Base-by-base conservation (phyloP, 2,329 filamentous ascomycete genomes). In the Akanthomyces muscarius region DNA sequence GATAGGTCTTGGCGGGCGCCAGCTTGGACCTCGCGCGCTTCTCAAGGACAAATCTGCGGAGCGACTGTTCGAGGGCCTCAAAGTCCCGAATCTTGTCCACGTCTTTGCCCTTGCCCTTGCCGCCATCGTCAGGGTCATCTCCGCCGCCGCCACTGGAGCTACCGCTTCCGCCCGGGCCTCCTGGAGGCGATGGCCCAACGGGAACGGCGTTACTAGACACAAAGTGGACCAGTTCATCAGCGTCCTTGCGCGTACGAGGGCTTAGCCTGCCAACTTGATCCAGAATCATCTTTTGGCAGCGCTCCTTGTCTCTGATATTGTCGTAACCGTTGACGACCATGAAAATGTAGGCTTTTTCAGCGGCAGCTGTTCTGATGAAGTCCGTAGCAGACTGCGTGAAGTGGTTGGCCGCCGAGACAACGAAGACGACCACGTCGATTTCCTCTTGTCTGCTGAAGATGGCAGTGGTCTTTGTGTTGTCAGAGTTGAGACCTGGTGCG, bases 261-360 rank as follows among this genome's bases (percentile, higher is more conserved):
- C 94, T 98, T n/a, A 99, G 82, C 30, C 87, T 86, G 55, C 85
- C 82, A 18, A 99, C 88, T 75, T 98, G 94, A 69, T 97, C 92
- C 64, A 99, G 75, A 56, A 99, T 95, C 86, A 92, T 90, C 72
- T 95, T 92, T 74, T 97, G 86, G 74, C 94, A 98, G 64, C 94
- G 84, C 64, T 91, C 83, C 79, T 97, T 95, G 75, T 98, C 93
- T 66, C 89, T 85, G 70, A 99, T 98, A 65, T 90, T 89, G 76
- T 99, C 95, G 71, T 92, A 99, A 21, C 94, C 93, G 73, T 99
- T 99, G 68, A 99, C 95, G 16, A 99, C 95, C 75, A 99, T 96
- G 75, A 99, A 99, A 66, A 99, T 93, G 73, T 99, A 99, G 0
- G 95, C 94, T 77, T 99, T 99, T 72, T 99, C 95, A 47, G 94